Percentiles rank a stretch among this genome's conserved stretches.
These are phyloP conservation scores for Thelephora ganbajun DNA, from an alignment of 768 basidiomycete species.

Conservation along the genomic window DNA sequence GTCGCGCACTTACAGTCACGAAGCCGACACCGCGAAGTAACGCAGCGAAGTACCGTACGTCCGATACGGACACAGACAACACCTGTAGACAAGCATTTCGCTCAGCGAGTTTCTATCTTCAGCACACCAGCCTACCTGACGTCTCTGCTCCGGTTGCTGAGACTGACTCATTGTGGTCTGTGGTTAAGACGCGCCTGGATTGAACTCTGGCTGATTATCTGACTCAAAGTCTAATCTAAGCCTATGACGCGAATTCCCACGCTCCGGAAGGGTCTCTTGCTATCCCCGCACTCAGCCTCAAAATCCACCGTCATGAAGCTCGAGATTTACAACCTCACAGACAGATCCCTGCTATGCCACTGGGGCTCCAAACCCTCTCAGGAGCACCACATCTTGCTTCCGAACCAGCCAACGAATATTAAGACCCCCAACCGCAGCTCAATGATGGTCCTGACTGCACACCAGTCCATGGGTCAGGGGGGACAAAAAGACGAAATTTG, in stretches of 20 bases:
- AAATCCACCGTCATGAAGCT: background rate
- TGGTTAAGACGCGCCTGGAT: background rate
- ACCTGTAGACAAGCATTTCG: constrained; percentile 21
- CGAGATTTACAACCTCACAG: background rate
- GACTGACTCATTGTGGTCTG: no score
- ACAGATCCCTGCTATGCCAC: background rate
- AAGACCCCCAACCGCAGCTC: constrained; percentile 3
- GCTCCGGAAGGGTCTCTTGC: no score
- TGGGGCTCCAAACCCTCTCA: background rate
- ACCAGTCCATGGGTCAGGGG: constrained; percentile 3
- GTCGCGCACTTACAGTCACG: constrained; percentile 41
- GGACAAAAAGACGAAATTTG: constrained; percentile 10
- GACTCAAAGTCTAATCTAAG: background rate
- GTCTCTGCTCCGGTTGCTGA: no score
- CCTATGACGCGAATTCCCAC: background rate
- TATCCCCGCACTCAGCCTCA: background rate
- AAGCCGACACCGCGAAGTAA: constrained; percentile 77
- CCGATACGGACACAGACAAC: constrained; percentile 60
- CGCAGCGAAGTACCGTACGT: constrained; percentile 69
- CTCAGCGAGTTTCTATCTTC: background rate
- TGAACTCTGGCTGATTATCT: background rate
- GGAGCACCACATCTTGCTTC: constrained; percentile 4
- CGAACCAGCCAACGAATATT: constrained; percentile 6
- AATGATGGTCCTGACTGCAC: constrained; percentile 4
- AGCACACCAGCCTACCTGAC: constrained; percentile 1